These are phyloP conservation scores for Gnomoniopsis smithogilvyi DNA, from an alignment of 2,329 filamentous ascomycete species.

Conservation along the genomic window DNA sequence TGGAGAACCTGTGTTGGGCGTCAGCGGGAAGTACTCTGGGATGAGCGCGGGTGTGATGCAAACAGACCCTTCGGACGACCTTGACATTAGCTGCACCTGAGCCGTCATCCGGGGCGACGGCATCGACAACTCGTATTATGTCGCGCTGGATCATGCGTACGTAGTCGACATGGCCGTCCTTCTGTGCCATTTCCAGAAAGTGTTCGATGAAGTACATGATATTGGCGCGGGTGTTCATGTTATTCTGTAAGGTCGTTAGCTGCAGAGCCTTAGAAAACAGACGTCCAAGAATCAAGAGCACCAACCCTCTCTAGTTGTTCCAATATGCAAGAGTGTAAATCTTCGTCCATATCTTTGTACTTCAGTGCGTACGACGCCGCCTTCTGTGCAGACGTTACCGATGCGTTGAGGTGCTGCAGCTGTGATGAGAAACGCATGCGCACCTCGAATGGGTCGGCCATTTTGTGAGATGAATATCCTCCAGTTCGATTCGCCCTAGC, in stretches of 20 bases:
- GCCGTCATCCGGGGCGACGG: conserved; percentile 82
- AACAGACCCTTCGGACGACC: conserved; percentile 72
- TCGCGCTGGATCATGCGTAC: conserved; percentile 94
- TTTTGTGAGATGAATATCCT: conserved; percentile 25
- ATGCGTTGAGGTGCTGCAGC: conserved; percentile 87
- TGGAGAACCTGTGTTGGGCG: conserved; percentile 54
- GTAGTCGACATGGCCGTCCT: conserved; percentile 75
- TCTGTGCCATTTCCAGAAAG: conserved; percentile 80
- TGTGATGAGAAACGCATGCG: conserved; percentile 94
- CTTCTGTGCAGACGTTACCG: conserved; percentile 84
- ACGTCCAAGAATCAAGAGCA: neutral
- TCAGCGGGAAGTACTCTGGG: neutral
- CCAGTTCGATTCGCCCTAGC: too few species aligned
- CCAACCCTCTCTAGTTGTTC: conserved; percentile 85
- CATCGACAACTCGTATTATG: conserved; percentile 86
- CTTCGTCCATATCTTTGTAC: conserved; percentile 92
- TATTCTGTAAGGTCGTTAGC: conserved; percentile 55
- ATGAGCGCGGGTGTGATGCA: neutral
- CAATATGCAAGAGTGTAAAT: conserved; percentile 93
- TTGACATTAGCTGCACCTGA: conserved; percentile 92
- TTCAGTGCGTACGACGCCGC: conserved; percentile 93
- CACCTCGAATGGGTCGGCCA: conserved; percentile 91
- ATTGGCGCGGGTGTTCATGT: conserved; percentile 95
- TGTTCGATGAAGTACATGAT: conserved; percentile 99
- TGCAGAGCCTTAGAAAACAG: neutral